Evolutionary conservation across 2,329 filamentous ascomycete species (phyloP), one percentile per base, ranked within the genome.

Genomic region (Cercospora sp.): DNA sequence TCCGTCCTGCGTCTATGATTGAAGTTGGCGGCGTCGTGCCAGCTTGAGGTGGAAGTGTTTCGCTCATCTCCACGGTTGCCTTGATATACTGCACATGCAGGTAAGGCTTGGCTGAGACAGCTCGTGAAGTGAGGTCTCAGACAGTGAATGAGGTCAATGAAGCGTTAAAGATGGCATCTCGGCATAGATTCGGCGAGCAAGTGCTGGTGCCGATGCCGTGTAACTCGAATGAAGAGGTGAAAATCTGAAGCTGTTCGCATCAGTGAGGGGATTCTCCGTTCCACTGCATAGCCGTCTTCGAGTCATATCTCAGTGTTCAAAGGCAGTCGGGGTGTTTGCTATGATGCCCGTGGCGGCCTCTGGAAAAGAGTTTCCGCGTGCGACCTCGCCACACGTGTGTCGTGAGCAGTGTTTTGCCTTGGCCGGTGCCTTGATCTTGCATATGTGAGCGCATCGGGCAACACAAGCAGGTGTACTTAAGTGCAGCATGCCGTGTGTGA

Each of bases 271-370:
- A 20, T 26, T 12, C 20, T 40, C n/a, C 18, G 61, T 64, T 66
- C 16, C 65, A 66, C 60, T 10, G 55, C 60, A 60, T 64, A 16
- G 55, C 30, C 33, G 30, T 12, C 36, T 10, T 67, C 57, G 65
- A 66, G 45, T 66, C 58, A 51, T 28, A 13, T 18, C 30, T 20
- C 26, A 45, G 12, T 60, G 31, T 40, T 5, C 16, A 62, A 58
- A 61, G 66, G 65, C 53, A 64, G 65, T 61, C 65, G 42, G 20
- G 42, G 30, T 60, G 65, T 64, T 67, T 67, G 65, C 65, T 67
- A 28, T 36, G 33, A 36, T 28, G 23, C 28, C 23, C 13, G 28
- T 26, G 65, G 65, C 65, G 65, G 65, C 65, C 65, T 67, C 42
- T 30, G 53, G 36, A 28, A 28, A 33, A 20, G 10, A 26, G 5